phyloP scores from a whole-genome alignment of 2,329 filamentous ascomycete genomes.

The Apiospora malaysiana region DNA sequence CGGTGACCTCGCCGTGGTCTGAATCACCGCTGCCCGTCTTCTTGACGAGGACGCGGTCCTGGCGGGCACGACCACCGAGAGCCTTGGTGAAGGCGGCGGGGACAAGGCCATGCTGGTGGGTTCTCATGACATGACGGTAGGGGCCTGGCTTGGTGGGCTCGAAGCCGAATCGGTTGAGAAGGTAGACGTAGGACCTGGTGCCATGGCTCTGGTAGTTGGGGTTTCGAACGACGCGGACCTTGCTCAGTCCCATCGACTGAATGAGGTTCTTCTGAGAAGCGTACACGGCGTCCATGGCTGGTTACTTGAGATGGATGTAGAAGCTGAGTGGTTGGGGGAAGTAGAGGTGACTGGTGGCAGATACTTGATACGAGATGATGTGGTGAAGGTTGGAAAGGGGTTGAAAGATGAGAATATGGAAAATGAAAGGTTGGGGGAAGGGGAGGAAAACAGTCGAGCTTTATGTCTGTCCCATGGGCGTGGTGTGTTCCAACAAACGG shows the following conservation, averaged over 20 bases:
- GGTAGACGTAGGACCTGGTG: slow-evolving; percentile 66
- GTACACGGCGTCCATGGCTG: slow-evolving; percentile 43
- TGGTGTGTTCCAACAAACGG: neutral
- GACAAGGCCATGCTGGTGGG: slow-evolving; percentile 52
- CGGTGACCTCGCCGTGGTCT: slow-evolving; percentile 57
- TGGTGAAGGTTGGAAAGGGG: neutral
- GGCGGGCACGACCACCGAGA: slow-evolving; percentile 54
- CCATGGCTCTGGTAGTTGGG: slow-evolving; percentile 64
- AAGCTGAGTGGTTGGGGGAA: neutral
- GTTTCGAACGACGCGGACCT: slow-evolving; percentile 60
- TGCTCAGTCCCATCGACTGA: slow-evolving; percentile 45
- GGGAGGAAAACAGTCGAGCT: neutral
- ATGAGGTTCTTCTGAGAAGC: slow-evolving; percentile 43
- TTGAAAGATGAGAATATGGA: neutral
- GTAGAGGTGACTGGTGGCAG: neutral
- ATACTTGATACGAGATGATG: neutral
- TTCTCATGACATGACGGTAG: slow-evolving; percentile 57
- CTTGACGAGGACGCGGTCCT: slow-evolving; percentile 55
- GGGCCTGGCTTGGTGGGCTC: slow-evolving; percentile 67
- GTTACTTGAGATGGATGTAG: neutral
- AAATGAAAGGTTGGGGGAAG: neutral
- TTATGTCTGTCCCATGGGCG: neutral
- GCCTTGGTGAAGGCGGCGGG: slow-evolving; percentile 46
- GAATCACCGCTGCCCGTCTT: slow-evolving; percentile 45
- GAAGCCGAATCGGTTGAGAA: slow-evolving; percentile 68